phyloP scores from a whole-genome alignment of 2,329 filamentous ascomycete genomes.

The Plectosphaerella sp. region DNA sequence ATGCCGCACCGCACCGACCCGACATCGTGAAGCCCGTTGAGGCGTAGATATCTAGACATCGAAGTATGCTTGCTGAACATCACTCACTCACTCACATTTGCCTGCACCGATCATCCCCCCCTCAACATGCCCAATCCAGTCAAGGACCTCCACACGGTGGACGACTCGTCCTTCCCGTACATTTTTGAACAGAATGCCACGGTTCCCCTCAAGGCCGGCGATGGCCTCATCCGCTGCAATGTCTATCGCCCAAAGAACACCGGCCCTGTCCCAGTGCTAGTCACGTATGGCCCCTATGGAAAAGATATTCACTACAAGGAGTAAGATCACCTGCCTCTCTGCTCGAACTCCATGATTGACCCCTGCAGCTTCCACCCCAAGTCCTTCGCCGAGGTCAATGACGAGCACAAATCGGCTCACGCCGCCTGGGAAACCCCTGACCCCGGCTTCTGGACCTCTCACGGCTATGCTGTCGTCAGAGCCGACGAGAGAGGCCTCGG shows the following conservation, averaged over 20 bases:
- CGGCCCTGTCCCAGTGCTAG: constrained; percentile 49
- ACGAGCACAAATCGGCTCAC: constrained; percentile 46
- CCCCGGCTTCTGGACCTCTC: constrained; percentile 48
- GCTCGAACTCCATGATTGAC: neutral
- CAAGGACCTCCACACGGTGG: constrained; percentile 21
- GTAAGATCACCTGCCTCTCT: constrained; percentile 19
- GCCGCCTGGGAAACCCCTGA: constrained; percentile 58
- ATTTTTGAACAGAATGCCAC: constrained; percentile 33
- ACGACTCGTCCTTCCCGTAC: constrained; percentile 30
- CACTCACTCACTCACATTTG: too few relatives aligned
- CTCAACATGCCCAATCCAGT: constrained; percentile 22
- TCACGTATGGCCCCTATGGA: constrained; percentile 70
- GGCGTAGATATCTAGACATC: too few relatives aligned
- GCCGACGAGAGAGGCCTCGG: constrained; percentile 45
- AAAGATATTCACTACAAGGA: constrained; percentile 65
- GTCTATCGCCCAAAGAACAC: constrained; percentile 28
- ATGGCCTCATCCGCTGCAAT: constrained; percentile 29
- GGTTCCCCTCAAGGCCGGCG: constrained; percentile 21
- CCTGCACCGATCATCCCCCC: neutral
- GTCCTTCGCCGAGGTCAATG: constrained; percentile 45
- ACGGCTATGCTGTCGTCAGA: constrained; percentile 51
- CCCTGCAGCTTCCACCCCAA: constrained; percentile 27
- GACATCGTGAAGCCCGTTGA: too few relatives aligned
- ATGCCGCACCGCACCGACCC: too few relatives aligned
- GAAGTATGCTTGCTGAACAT: too few relatives aligned